Conservation (phyloP, 257 asterid species). For the Ilex asprella region DNA sequence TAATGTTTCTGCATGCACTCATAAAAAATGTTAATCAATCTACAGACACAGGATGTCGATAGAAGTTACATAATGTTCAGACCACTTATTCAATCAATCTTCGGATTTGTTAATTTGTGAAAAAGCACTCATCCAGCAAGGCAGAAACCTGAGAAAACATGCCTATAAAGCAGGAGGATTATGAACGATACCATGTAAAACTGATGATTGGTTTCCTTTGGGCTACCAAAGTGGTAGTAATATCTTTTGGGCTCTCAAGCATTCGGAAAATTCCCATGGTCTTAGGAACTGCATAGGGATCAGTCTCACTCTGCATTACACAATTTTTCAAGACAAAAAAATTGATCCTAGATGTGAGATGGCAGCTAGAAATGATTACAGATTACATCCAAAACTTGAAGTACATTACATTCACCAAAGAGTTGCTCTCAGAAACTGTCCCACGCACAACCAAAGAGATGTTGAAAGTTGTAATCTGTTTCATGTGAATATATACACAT, state of each 20-base stretch:
- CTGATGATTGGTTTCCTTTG: conserved; percentile 79
- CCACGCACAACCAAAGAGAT: conserved; percentile 83
- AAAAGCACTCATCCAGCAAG: background rate
- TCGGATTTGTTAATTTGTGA: background rate
- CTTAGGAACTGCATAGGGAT: conserved; percentile 71
- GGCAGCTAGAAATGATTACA: background rate
- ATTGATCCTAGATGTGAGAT: background rate
- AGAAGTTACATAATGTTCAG: no score
- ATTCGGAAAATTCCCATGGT: conserved; percentile 66
- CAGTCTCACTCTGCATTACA: conserved; percentile 51
- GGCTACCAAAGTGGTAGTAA: conserved; percentile 75
- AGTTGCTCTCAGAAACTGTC: conserved; percentile 60
- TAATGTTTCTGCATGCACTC: no score
- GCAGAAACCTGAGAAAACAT: background rate
- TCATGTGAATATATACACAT: background rate
- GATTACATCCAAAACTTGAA: background rate
- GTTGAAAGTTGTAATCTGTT: conserved; percentile 64
- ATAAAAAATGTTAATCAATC: no score
- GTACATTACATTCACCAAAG: conserved; percentile 47
- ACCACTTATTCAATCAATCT: background rate
- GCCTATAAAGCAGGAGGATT: conserved; percentile 3
- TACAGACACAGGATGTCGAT: no score
- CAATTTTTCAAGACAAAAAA: background rate
- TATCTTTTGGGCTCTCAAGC: conserved; percentile 70
- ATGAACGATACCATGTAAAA: conserved; percentile 44